A percentile compares a stretch with the other conserved stretches of the same genome.
Conservation (phyloP, 768 basidiomycete species). For the Russula ochroleuca region DNA sequence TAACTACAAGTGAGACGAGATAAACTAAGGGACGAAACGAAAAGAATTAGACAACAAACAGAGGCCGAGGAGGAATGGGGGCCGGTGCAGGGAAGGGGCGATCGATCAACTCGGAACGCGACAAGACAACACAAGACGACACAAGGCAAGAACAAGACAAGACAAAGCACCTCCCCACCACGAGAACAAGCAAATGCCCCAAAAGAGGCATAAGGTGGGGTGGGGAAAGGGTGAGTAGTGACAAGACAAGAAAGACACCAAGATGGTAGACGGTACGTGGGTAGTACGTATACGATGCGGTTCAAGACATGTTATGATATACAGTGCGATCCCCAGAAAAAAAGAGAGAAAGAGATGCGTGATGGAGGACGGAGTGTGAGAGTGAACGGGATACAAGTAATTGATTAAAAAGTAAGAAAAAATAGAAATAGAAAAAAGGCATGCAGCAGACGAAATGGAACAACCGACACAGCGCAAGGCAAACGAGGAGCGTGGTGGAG, state of each 20-base stretch:
- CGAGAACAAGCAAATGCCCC: background rate
- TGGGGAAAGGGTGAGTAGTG: background rate
- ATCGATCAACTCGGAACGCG: constrained; percentile 2
- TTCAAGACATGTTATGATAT: constrained; percentile 21
- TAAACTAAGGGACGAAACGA: background rate
- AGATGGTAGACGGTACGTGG: background rate
- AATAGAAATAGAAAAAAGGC: background rate
- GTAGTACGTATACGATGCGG: constrained; percentile 14
- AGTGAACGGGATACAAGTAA: background rate
- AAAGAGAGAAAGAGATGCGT: constrained; percentile 9
- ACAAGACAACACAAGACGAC: background rate
- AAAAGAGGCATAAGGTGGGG: background rate
- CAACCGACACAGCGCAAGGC: background rate
- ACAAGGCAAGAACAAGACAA: background rate
- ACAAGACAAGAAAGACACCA: constrained; percentile 6
- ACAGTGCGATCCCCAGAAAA: constrained; percentile 23
- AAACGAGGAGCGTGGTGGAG: background rate
- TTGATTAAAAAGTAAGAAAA: background rate
- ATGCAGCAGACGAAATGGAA: background rate
- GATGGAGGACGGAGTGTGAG: background rate
- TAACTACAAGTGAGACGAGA: constrained; percentile 14
- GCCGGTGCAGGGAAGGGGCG: too few relatives aligned
- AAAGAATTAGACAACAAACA: constrained; percentile 1
- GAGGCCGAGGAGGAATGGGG: background rate
- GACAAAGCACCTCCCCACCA: constrained; percentile 1